A percentile compares a stretch with the other conserved stretches of the same genome.
Evolutionary conservation across 2,329 filamentous ascomycete genomes (phyloP).

Genomic region (Neonectria coccinea): DNA sequence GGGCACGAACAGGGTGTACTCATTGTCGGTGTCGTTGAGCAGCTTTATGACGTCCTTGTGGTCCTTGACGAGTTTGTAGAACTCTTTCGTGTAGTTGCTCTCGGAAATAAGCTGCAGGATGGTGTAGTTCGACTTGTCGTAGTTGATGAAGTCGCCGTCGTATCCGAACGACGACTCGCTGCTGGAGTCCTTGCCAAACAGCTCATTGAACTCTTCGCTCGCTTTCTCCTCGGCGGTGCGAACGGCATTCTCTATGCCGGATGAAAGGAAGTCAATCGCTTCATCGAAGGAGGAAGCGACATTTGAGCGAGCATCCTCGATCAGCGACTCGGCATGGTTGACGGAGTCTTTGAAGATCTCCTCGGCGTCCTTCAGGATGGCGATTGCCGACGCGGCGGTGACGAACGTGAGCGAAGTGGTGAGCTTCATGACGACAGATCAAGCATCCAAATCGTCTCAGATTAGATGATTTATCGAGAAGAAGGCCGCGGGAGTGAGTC

Average conservation of each 20-base stretch:
- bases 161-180: slow-evolving; percentile 1
- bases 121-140: slow-evolving; percentile 71
- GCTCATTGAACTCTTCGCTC: slow-evolving; percentile 9
- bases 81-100: slow-evolving; percentile 81
- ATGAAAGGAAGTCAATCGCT: slow-evolving; percentile 31
- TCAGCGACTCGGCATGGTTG: slow-evolving; percentile 13
- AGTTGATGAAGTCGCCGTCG: slow-evolving; percentile 28
- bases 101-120: slow-evolving; percentile 83
- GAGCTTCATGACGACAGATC: slow-evolving; percentile 33
- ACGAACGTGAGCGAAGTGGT: slow-evolving; percentile 34
- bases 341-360: slow-evolving; percentile 25
- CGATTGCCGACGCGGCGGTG: slow-evolving; percentile 38
- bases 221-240: slow-evolving; percentile 1
- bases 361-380: slow-evolving; percentile 31
- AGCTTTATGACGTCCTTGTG: slow-evolving; percentile 77
- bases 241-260: slow-evolving; percentile 19
- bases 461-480: neutral
- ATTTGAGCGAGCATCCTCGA: slow-evolving; percentile 23
- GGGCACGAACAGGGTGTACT: slow-evolving; percentile 86
- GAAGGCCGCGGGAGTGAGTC: neutral
- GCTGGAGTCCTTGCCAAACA: neutral
- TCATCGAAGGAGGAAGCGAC: slow-evolving; percentile 31
- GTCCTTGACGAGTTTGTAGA: slow-evolving; percentile 80
- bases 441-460: neutral
- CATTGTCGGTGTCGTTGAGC: slow-evolving; percentile 79